Base-by-base conservation (phyloP, 1,284 basidiomycete species). In the Apiotrichum brassicae region DNA sequence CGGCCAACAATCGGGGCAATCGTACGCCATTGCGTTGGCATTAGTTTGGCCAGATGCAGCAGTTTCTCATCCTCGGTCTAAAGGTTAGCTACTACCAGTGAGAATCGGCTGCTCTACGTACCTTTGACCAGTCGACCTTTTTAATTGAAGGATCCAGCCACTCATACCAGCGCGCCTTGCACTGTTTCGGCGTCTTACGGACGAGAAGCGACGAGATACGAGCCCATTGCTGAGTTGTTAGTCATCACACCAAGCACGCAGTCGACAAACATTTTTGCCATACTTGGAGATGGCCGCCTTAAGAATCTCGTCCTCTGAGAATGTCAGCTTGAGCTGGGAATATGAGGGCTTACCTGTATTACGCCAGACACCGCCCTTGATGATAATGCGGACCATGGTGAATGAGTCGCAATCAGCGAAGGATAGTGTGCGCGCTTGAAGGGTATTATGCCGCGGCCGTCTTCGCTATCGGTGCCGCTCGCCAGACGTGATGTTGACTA, bases 61-160 rank as follows among this genome's bases (percentile, higher is more conserved):
- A 99, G 81, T 75, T 98, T 99, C 76, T 98, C 95, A 74, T 99
- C 95, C 76, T 99, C 95, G 35, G 83, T 88, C 88, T 85, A 62
- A 37, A 16, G 22, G 43, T 51, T 24, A 51, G 49, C 32, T 24
- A n/a, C n/a, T n/a, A n/a, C n/a, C 3, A 1, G 6, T 3, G 1
- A 4, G 9, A 6, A 16, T 25, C n/a, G 28, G 8, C 7, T 7
- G 28, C 12, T 24, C 4, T 11, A 8, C 22, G n/a, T 55, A 86
- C 90, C 76, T 95, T 95, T 40, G 90, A 93, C 92, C 92, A 97
- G 72, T 98, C 95, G 32, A 94, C 97, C 79, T 99, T 99, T 75
- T 97, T 98, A 76, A 98, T 99, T 43, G 92, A 94, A 7, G 95
- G 95, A 74, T 99, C 95, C 47, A 98, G 78, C 95, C 95, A 98